phyloP scores from a whole-genome alignment of 148 eudicot genomes.

The Simmondsia chinensis region DNA sequence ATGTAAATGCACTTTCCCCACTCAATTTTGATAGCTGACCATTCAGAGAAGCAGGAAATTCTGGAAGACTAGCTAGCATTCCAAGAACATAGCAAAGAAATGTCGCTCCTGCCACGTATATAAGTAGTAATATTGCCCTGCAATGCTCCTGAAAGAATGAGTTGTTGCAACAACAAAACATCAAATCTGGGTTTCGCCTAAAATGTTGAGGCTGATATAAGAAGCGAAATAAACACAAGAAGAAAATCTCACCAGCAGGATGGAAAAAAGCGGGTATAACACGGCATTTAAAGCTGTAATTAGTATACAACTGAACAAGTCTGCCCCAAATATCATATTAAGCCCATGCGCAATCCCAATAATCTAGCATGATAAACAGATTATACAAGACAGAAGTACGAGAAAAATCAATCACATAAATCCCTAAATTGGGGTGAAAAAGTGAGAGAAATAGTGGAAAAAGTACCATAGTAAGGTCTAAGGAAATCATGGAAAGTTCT shows the following conservation, averaged over 20 bases:
- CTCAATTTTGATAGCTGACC: constrained; percentile 50
- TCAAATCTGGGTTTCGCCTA: too few species aligned
- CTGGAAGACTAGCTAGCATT: constrained; percentile 55
- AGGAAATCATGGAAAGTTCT: constrained; percentile 59
- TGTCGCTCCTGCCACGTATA: constrained; percentile 39
- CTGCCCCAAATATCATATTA: constrained; percentile 56
- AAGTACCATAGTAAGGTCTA: constrained; percentile 81
- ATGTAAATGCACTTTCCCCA: constrained; percentile 76
- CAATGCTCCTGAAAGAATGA: constrained; percentile 42
- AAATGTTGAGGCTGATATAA: not conserved
- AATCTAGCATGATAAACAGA: constrained; percentile 39
- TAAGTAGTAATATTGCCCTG: constrained; percentile 42
- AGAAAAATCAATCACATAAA: constrained; percentile 1
- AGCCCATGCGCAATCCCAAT: constrained; percentile 87
- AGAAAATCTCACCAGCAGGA: constrained; percentile 42
- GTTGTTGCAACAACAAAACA: not conserved
- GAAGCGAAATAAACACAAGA: not conserved
- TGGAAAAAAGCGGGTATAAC: constrained; percentile 65
- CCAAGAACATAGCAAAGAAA: constrained; percentile 49
- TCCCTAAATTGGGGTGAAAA: not conserved
- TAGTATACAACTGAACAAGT: constrained; percentile 57
- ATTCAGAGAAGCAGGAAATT: constrained; percentile 43
- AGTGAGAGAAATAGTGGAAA: not conserved
- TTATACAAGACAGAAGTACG: not conserved
- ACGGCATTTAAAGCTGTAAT: constrained; percentile 53